Base-by-base conservation (phyloP, 1,284 basidiomycete genomes). In the Somion occarium region DNA sequence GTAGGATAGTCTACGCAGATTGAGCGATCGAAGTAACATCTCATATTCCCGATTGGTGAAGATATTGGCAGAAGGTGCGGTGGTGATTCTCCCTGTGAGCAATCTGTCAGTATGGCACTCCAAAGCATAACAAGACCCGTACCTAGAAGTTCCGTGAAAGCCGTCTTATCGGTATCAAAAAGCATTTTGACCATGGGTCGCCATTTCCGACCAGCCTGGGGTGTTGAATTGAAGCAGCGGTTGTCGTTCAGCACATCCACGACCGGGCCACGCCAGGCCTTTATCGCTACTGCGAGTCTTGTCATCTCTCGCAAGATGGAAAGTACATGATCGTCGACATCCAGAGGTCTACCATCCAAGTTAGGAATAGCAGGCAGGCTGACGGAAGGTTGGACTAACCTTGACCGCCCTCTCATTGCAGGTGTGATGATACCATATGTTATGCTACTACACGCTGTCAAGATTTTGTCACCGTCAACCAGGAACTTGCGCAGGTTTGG, bases 41-140 rank as follows among this genome's bases (percentile, higher is more conserved):
- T 99, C 97, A 49, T 93, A 88, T 67, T 99, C 96, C 48, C 91
- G 79, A 63, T 95, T 99, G 19, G 93, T 88, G 68, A 99, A 99
- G 53, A 99, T 98, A 64, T 98, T 99, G 23, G 92, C 86, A 0
- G 94, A 95, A 1, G 94, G 86, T 0, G 87, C 83, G 1, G 92
- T 86, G 0, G 90, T 85, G 50, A 96, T 82, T 63, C 90, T 91
- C 54, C 78, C 91, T 91, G 64, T 7, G 57, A 24, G 34, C 18
- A 5, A 52, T 49, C 22, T 45, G 12, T 39, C 12, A 20, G 24
- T 30, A 34, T 18, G 15, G 37, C 27, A 18, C 48, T 5, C 5
- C 25, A 39, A 39, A 56, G 24, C 3, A 49, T 34, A 3, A 27
- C n/a, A 49, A n/a, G 15, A 12, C 22, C 65, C 74, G 55, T 62